Base-by-base conservation (phyloP, 2,329 filamentous ascomycete species). In the Penicillium sp. region DNA sequence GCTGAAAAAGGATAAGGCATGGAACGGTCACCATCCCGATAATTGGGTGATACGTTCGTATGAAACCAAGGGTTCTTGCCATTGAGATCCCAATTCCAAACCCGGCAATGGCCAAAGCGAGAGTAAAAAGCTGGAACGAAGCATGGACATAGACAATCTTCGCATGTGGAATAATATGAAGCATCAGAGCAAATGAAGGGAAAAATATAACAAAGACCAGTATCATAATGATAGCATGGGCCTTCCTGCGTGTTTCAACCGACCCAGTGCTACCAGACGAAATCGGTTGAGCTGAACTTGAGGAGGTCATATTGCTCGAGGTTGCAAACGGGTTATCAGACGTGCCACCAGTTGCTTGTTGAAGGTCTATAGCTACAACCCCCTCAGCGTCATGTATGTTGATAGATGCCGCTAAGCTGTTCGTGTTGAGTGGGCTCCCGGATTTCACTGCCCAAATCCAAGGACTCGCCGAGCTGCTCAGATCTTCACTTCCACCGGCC, bases 1-100 rank as follows among this genome's bases (percentile, higher is more conserved):
- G 82, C 57, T 83, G 81, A 60, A 87, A 81, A 14, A 85, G 73
- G 2, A 89, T 75, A 1, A 89, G 66, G 5, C 73, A 59, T 0
- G 70, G 68, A 33, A 85, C 70, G 3, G 82, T 73, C 15, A 83
- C 65, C 6, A 82, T 75, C n/a, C 82, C 82, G 47, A 85, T 81
- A 58, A 83, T 75, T 1, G 79, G 74, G 57, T 85, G 82, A 44
- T 78, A 69, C 40, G 70, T 64, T 44, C 70, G 53, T 8, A 80
- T 54, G 53, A 77, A 50, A 14, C 62, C 58, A 18, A 76, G 59
- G 14, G 75, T 65, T 1, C 64, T 70, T 2, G 78, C 81, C 14
- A 85, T 66, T 26, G 77, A 77, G 41, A 84, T 69, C 3, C 83
- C 83, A 0, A 84, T 60, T 1, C 78, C 81, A 44, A 82, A 74